A percentile compares a stretch with the other conserved stretches of the same genome.
Conservation (phyloP, 257 asterid species). For the Solanum microdontum region DNA sequence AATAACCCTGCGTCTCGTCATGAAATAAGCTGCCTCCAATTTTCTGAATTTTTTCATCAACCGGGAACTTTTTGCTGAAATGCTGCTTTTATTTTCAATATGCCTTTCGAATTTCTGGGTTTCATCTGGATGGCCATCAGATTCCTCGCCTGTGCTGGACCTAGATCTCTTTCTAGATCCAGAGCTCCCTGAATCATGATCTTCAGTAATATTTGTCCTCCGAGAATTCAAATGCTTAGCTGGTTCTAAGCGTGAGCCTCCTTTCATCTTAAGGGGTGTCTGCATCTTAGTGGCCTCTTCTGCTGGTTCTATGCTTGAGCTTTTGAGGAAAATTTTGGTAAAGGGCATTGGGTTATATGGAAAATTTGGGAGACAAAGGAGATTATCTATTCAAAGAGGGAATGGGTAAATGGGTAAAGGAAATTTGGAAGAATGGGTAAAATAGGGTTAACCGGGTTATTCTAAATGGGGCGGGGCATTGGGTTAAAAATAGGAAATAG, state of each 20-base stretch:
- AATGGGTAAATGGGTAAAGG: too few relatives aligned
- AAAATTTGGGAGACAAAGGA: too few relatives aligned
- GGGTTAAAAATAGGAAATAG: too few relatives aligned
- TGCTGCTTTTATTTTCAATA: slow-evolving; percentile 28
- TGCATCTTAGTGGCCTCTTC: slow-evolving; percentile 67
- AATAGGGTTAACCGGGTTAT: too few relatives aligned
- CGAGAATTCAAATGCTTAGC: slow-evolving; percentile 24
- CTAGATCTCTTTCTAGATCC: slow-evolving; percentile 68
- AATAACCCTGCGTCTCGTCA: slow-evolving; percentile 43
- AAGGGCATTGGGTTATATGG: too few relatives aligned
- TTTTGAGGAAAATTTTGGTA: too few relatives aligned
- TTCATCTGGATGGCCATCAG: slow-evolving; percentile 20
- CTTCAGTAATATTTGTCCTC: slow-evolving; percentile 20
- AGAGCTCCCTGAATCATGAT: slow-evolving; percentile 46
- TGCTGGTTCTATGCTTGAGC: slow-evolving; percentile 21
- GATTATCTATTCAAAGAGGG: too few relatives aligned
- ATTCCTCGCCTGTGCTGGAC: slow-evolving; percentile 32
- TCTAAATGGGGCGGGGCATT: too few relatives aligned
- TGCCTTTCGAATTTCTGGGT: slow-evolving; percentile 20
- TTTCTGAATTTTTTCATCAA: slow-evolving; percentile 78
- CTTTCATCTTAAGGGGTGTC: slow-evolving; percentile 40
- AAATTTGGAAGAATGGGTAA: too few relatives aligned
- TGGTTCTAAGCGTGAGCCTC: slow-evolving; percentile 29
- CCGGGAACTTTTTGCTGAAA: slow-evolving; percentile 44
- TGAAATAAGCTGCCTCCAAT: slow-evolving; percentile 77